Evolutionary conservation across 306 rosid genomes (phyloP).

Genomic region (Hippophae gyantsensis): DNA sequence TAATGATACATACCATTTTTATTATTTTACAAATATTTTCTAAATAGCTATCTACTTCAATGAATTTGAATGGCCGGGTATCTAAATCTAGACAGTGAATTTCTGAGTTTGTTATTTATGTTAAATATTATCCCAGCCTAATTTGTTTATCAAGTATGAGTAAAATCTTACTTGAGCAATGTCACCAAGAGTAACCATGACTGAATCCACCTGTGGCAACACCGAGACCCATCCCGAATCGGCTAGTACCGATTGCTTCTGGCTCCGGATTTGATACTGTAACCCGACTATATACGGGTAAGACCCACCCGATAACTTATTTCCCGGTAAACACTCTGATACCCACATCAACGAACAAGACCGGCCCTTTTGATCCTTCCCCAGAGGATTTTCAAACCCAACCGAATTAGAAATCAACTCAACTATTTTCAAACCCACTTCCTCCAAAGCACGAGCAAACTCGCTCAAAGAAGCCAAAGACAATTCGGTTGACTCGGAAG

Average conservation of each 20-base stretch:
- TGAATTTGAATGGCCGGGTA: too few relatives aligned
- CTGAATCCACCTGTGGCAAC: constrained; percentile 50
- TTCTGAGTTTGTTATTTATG: not conserved
- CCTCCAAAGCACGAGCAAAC: constrained; percentile 47
- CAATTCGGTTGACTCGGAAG: constrained; percentile 32
- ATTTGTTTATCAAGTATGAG: not conserved
- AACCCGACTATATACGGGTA: constrained; percentile 65
- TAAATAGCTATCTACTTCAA: too few relatives aligned
- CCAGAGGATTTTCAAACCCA: constrained; percentile 42
- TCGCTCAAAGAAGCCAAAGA: constrained; percentile 26
- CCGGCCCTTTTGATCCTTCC: constrained; percentile 29
- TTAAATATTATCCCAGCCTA: not conserved
- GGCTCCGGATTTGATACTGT: constrained; percentile 60
- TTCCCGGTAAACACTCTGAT: constrained; percentile 25
- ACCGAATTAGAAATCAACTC: constrained; percentile 32
- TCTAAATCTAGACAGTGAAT: not conserved
- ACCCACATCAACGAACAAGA: constrained; percentile 49
- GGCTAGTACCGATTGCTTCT: constrained; percentile 42
- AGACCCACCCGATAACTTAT: constrained; percentile 36
- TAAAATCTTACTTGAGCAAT: constrained; percentile 60
- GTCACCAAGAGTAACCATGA: constrained; percentile 70
- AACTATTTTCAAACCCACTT: constrained; percentile 47
- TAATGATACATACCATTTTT: too few relatives aligned
- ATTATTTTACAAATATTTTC: too few relatives aligned
- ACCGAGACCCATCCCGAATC: constrained; percentile 79